Evolutionary conservation across 2,329 filamentous ascomycete genomes (phyloP).

Genomic region (Parafenestella ontariensis): DNA sequence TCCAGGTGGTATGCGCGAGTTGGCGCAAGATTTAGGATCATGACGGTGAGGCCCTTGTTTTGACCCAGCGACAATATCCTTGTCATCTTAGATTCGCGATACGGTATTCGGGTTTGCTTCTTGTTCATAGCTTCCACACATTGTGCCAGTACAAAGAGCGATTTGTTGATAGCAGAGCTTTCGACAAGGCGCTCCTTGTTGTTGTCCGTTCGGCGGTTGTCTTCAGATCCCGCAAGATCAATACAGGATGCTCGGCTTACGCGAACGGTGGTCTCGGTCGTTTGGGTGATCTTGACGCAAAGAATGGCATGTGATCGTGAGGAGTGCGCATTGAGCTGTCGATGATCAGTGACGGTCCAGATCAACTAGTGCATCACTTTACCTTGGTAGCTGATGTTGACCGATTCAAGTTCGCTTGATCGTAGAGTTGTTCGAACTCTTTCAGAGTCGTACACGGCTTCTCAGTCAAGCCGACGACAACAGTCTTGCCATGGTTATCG

Average conservation of each 20-base stretch:
- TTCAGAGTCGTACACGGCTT: conserved; percentile 82
- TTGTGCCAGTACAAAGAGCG: conserved; percentile 89
- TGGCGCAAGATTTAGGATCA: conserved; percentile 94
- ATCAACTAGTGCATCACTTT: conserved; percentile 11
- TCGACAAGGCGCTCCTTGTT: conserved; percentile 92
- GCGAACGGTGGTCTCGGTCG: conserved; percentile 68
- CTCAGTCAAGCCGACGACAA: conserved; percentile 86
- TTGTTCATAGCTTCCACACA: conserved; percentile 94
- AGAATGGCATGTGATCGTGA: conserved; percentile 90
- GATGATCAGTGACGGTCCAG: neutral
- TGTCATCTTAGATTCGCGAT: conserved; percentile 97
- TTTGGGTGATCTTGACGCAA: conserved; percentile 85
- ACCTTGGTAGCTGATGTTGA: conserved; percentile 87
- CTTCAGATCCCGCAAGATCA: conserved; percentile 92
- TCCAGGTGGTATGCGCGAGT: conserved; percentile 93
- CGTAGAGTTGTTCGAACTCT: conserved; percentile 89
- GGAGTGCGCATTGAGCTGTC: conserved; percentile 82
- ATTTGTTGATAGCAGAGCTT: conserved; percentile 97
- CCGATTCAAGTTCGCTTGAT: conserved; percentile 89
- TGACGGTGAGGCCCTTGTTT: conserved; percentile 93
- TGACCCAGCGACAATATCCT: conserved; percentile 89
- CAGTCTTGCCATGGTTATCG: conserved; percentile 85
- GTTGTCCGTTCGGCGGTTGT: conserved; percentile 93
- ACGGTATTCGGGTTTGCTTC: conserved; percentile 79
- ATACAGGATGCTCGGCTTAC: conserved; percentile 90